These are phyloP conservation scores for Solanum chacoense DNA, from an alignment of 305 asterid species.

Conservation along the genomic window DNA sequence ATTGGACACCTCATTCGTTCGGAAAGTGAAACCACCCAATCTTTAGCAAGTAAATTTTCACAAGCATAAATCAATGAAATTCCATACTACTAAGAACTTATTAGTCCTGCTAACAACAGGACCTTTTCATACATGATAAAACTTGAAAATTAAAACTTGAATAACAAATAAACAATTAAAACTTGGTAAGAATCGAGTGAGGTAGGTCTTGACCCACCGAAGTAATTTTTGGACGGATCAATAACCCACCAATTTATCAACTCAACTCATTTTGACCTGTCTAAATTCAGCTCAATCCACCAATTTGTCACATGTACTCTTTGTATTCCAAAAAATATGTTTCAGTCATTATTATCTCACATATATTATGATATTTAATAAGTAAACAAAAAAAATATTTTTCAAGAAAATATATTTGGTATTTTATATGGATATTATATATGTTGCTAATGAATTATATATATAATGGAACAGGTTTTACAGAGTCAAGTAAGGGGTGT, in stretches of 20 bases:
- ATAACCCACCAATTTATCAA: neutral
- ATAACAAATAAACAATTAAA: no score
- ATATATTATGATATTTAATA: neutral
- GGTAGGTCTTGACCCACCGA: neutral
- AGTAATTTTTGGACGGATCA: neutral
- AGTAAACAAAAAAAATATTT: neutral
- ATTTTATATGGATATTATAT: neutral
- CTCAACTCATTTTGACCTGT: neutral
- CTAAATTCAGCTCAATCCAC: neutral
- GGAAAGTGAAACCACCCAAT: neutral
- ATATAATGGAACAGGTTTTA: constrained; percentile 23
- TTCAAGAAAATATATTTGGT: neutral
- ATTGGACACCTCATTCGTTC: neutral
- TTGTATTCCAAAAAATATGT: no score
- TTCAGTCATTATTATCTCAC: neutral
- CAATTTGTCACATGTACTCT: neutral
- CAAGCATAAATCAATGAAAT: neutral
- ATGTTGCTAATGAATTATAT: neutral
- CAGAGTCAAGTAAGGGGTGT: constrained; percentile 34
- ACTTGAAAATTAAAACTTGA: no score
- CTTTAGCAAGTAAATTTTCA: neutral
- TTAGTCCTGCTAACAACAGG: neutral
- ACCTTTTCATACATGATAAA: neutral
- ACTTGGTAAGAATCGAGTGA: neutral
- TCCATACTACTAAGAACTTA: neutral